Evolutionary conservation across 352 stramenopile genomes (phyloP).

Genomic region (Hyphochytrium catenoides): DNA sequence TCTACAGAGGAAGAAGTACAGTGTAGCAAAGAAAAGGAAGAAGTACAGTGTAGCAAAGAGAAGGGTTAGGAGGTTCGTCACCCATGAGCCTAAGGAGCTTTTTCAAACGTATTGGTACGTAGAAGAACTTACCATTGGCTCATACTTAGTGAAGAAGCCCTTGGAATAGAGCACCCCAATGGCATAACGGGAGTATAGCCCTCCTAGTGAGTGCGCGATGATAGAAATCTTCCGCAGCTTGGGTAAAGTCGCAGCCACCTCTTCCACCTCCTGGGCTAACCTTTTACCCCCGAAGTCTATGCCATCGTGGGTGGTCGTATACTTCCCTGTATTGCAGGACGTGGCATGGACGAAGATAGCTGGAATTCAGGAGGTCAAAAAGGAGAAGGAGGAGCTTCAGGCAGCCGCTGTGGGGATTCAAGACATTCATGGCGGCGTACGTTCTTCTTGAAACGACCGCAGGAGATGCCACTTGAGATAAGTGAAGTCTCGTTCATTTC

Average conservation of each 20-base stretch:
- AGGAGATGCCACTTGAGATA: constrained; percentile 25
- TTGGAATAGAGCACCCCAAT: constrained; percentile 28
- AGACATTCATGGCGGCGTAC: no score
- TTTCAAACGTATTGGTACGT: background rate
- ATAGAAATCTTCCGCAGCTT: constrained; percentile 34
- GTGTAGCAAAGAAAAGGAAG: background rate
- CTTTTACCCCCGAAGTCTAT: constrained; percentile 32
- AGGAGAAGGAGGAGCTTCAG: constrained; percentile 16
- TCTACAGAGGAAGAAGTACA: constrained; percentile 14
- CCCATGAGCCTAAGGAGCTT: no score
- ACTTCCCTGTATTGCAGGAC: constrained; percentile 19
- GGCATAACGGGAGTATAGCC: constrained; percentile 47
- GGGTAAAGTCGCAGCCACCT: constrained; percentile 24
- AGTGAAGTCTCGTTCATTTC: constrained; percentile 28
- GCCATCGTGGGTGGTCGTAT: constrained; percentile 49
- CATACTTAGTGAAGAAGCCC: constrained; percentile 34
- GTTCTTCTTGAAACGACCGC: constrained; percentile 17
- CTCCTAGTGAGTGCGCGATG: constrained; percentile 43
- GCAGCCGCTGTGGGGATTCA: no score
- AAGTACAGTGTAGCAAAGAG: constrained; percentile 1
- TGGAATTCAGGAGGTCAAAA: background rate
- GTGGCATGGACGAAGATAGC: constrained; percentile 4
- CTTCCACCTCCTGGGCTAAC: constrained; percentile 34
- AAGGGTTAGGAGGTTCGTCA: no score
- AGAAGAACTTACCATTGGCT: constrained; percentile 26